These are phyloP conservation scores for Eragrostis tef DNA, from an alignment of 202 grass and related monocot genomes.

Conservation along the genomic window DNA sequence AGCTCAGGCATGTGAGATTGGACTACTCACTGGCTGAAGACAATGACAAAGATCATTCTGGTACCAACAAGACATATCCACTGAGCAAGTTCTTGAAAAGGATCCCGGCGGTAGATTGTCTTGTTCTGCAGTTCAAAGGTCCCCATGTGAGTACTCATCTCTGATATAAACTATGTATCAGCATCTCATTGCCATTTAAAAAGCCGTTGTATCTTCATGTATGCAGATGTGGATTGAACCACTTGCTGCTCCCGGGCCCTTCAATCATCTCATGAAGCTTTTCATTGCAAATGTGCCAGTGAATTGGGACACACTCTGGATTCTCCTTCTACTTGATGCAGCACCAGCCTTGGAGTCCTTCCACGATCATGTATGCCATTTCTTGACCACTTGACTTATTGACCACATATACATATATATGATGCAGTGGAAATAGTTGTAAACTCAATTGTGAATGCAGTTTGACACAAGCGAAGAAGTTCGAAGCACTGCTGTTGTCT, in stretches of 20 bases:
- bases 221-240: slow-evolving; percentile 51
- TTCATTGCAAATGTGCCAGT: slow-evolving; percentile 37
- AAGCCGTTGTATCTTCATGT: too few relatives aligned
- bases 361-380: slow-evolving; percentile 22
- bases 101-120: too few relatives aligned
- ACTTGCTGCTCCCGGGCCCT: neutral
- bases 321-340: slow-evolving; percentile 32
- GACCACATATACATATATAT: neutral
- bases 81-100: too few relatives aligned
- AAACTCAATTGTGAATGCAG: slow-evolving; percentile 9
- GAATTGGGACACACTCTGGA: slow-evolving; percentile 39
- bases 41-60: too few relatives aligned
- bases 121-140: too few relatives aligned
- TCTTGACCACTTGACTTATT: neutral
- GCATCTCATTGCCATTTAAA: too few relatives aligned
- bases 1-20: too few relatives aligned
- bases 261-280: slow-evolving; percentile 33
- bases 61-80: too few relatives aligned
- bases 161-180: too few relatives aligned
- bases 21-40: too few relatives aligned
- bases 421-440: neutral
- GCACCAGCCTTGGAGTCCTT: slow-evolving; percentile 35
- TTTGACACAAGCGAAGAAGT: slow-evolving; percentile 26
- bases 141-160: too few relatives aligned
- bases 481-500: neutral